Conservation (phyloP, 768 basidiomycete genomes). For the Podaxis sp. region DNA sequence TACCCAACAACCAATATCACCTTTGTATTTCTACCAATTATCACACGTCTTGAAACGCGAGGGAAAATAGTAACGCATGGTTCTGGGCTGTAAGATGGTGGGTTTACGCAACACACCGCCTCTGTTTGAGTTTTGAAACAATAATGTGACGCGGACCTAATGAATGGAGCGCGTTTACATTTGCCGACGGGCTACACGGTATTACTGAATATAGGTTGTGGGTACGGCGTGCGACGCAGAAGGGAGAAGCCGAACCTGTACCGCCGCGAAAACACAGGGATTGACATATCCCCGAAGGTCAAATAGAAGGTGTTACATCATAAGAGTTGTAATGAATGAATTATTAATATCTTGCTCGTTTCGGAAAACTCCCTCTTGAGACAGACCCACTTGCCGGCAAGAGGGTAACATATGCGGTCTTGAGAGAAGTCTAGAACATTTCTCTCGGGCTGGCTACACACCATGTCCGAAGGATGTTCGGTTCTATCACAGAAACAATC, state of each 20-base stretch:
- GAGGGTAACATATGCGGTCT: not conserved
- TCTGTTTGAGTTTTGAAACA: not conserved
- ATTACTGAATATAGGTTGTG: conserved; percentile 5
- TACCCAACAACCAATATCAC: not conserved
- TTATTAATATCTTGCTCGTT: not conserved
- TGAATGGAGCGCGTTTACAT: not conserved
- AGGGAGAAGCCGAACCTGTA: not conserved
- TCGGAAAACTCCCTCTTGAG: conserved; percentile 1
- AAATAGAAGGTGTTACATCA: conserved; percentile 8
- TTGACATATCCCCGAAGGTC: conserved; percentile 14
- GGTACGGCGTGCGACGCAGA: not conserved
- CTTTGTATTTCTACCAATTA: not conserved
- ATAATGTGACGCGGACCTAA: not conserved
- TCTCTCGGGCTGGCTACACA: not conserved
- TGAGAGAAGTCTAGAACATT: not conserved
- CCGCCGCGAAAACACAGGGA: conserved; percentile 6
- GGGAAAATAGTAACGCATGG: conserved; percentile 3
- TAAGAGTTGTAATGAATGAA: not conserved
- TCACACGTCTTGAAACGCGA: conserved; percentile 8
- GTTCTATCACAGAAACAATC: not conserved
- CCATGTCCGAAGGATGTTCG: not conserved
- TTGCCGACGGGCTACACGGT: conserved; percentile 15
- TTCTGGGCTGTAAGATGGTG: not conserved
- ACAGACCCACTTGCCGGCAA: not conserved
- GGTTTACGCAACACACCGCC: not conserved